Evolutionary conservation across 177 flowering plant species (phyloP).

Genomic region (Vitis hybrid): DNA sequence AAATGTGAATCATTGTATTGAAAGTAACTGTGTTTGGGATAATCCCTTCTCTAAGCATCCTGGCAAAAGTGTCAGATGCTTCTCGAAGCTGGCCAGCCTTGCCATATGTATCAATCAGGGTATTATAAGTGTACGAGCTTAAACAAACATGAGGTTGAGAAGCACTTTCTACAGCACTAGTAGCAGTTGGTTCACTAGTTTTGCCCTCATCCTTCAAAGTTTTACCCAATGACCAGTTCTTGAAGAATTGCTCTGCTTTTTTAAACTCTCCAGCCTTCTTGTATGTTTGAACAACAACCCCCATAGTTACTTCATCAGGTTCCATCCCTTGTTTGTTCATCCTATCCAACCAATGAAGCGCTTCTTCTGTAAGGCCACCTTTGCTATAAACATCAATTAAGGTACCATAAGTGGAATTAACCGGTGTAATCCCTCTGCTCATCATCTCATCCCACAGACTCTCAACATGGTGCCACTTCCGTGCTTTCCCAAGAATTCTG

Average conservation of each 20-base stretch:
- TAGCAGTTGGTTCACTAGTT: background rate
- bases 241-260: slow-evolving; percentile 78
- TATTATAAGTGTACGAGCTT: slow-evolving; percentile 72
- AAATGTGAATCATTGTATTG: slow-evolving; percentile 92
- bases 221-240: slow-evolving; percentile 61
- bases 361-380: slow-evolving; percentile 75
- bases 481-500: slow-evolving; percentile 74
- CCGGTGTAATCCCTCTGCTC: slow-evolving; percentile 42
- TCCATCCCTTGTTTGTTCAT: slow-evolving; percentile 73
- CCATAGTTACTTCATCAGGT: slow-evolving; percentile 96
- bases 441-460: slow-evolving; percentile 74
- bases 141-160: slow-evolving; percentile 24
- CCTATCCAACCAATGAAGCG: slow-evolving; percentile 66
- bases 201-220: slow-evolving; percentile 12
- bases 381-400: slow-evolving; percentile 87
- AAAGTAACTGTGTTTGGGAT: slow-evolving; percentile 80
- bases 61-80: slow-evolving; percentile 60
- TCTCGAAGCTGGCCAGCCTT: slow-evolving; percentile 79
- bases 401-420: slow-evolving; percentile 90
- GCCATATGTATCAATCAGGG: slow-evolving; percentile 87
- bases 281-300: slow-evolving; percentile 72
- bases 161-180: slow-evolving; percentile 7
- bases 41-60: slow-evolving; percentile 74
- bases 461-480: slow-evolving; percentile 57
- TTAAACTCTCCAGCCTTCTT: slow-evolving; percentile 77